Conservation (phyloP, 192 early-diverging fungal species). For the Linnemannia exigua region DNA sequence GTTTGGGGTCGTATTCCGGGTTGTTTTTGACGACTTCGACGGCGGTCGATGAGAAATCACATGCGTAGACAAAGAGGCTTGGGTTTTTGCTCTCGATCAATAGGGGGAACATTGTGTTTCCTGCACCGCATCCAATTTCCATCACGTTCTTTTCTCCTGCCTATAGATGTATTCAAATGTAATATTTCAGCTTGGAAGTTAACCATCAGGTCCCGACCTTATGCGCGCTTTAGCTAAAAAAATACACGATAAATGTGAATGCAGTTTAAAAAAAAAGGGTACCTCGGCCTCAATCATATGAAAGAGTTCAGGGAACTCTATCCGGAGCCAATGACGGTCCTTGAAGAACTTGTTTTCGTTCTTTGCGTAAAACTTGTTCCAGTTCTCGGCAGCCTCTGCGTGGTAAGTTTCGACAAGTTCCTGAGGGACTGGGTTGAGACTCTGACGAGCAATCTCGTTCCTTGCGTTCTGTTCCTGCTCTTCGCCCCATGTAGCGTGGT, state of each 20-base stretch:
- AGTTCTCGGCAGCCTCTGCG: slow-evolving; percentile 69
- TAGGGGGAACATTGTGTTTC: slow-evolving; percentile 96
- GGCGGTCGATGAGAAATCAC: slow-evolving; percentile 93
- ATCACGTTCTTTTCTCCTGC: slow-evolving; percentile 75
- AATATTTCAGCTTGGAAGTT: neutral
- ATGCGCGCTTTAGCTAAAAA: neutral
- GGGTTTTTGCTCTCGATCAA: slow-evolving; percentile 80
- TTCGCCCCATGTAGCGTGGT: slow-evolving; percentile 92
- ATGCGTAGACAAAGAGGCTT: slow-evolving; percentile 91
- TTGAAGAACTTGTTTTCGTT: slow-evolving; percentile 96
- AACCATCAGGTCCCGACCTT: neutral
- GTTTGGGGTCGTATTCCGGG: slow-evolving; percentile 74
- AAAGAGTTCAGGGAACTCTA: slow-evolving; percentile 96
- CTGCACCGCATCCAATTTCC: slow-evolving; percentile 98
- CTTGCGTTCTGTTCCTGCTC: slow-evolving; percentile 87
- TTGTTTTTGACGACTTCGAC: slow-evolving; percentile 92
- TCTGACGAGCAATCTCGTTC: slow-evolving; percentile 82
- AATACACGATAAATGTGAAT: too few relatives aligned
- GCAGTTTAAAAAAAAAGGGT: slow-evolving; percentile 11
- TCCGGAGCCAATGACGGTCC: slow-evolving; percentile 94
- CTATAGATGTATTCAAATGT: slow-evolving; percentile 11
- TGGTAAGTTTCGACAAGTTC: slow-evolving; percentile 66
- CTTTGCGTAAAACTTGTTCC: slow-evolving; percentile 87
- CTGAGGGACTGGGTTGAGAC: slow-evolving; percentile 74
- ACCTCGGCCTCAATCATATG: slow-evolving; percentile 58